Conservation (phyloP, 139 green algal species). For the Micractinium sp. region DNA sequence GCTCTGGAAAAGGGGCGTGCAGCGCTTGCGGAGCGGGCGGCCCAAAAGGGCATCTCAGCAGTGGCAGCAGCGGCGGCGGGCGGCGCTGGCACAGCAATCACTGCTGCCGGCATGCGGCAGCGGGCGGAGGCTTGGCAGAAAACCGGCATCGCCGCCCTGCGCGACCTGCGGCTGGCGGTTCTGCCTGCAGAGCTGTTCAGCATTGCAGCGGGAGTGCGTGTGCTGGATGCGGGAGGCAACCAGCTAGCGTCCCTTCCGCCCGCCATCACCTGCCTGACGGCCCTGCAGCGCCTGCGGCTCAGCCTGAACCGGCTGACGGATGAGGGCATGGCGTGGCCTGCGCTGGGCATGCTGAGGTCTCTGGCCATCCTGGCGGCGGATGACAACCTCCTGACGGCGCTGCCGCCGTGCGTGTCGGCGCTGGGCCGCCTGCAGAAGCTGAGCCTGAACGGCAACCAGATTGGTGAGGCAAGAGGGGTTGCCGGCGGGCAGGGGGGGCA, state of each 20-base stretch:
- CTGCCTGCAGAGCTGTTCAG: slow-evolving; percentile 45
- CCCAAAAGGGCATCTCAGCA: neutral
- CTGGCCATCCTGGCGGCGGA: slow-evolving; percentile 42
- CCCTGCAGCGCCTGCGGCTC: slow-evolving; percentile 55
- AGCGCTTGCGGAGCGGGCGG: slow-evolving; percentile 5
- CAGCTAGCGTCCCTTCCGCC: slow-evolving; percentile 41
- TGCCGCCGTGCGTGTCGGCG: slow-evolving; percentile 21
- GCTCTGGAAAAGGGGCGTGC: slow-evolving; percentile 31
- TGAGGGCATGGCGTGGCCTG: slow-evolving; percentile 40
- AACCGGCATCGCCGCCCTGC: slow-evolving; percentile 63
- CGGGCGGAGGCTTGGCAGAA: slow-evolving; percentile 57
- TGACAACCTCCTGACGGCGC: slow-evolving; percentile 41
- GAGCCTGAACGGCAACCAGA: slow-evolving; percentile 50
- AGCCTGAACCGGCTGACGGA: slow-evolving; percentile 51
- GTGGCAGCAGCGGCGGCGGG: neutral
- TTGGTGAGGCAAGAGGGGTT: neutral
- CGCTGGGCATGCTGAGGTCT: slow-evolving; percentile 35
- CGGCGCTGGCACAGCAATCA: neutral
- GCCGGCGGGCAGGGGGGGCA: neutral
- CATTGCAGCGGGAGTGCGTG: slow-evolving; percentile 13
- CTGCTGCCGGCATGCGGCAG: slow-evolving; percentile 35
- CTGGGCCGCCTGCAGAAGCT: slow-evolving; percentile 40
- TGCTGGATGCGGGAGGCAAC: slow-evolving; percentile 59
- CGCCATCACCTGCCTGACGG: slow-evolving; percentile 33
- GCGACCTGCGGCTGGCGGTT: slow-evolving; percentile 53